Percentiles rank a stretch among this genome's conserved stretches.
Conservation (phyloP, 306 rosid species). For the Lathyrus tuberosus region DNA sequence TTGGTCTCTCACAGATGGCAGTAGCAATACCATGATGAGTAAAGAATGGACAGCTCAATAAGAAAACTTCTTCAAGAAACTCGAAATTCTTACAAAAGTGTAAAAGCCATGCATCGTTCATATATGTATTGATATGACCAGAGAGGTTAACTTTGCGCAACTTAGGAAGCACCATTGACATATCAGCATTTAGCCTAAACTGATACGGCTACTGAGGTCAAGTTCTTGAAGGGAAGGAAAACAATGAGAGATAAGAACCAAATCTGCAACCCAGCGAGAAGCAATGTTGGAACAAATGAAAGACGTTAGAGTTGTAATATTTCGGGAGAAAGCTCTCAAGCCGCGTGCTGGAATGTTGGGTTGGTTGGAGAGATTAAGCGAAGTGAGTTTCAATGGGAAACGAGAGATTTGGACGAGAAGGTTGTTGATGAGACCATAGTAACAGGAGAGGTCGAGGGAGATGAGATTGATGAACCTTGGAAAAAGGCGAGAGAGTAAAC, state of each 20-base stretch:
- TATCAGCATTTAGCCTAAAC: slow-evolving; percentile 41
- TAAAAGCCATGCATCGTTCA: slow-evolving; percentile 47
- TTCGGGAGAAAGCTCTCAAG: no score
- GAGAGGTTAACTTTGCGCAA: slow-evolving; percentile 62
- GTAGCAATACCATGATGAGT: slow-evolving; percentile 17
- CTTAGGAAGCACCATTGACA: slow-evolving; percentile 43
- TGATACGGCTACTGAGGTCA: neutral
- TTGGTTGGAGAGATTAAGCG: no score
- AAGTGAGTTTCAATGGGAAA: no score
- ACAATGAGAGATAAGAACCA: slow-evolving; percentile 38
- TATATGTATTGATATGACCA: slow-evolving; percentile 41
- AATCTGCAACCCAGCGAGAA: slow-evolving; percentile 29
- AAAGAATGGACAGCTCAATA: neutral
- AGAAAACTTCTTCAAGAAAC: slow-evolving; percentile 45
- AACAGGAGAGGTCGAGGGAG: no score
- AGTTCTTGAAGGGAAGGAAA: slow-evolving; percentile 59
- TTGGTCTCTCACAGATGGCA: slow-evolving; percentile 42
- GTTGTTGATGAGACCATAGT: no score
- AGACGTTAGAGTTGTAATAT: no score
- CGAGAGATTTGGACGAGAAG: no score
- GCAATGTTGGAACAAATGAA: slow-evolving; percentile 44
- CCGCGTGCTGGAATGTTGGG: no score
- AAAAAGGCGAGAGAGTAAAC: no score
- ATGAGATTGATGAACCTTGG: no score
- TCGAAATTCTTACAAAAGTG: slow-evolving; percentile 44